Base-by-base conservation (phyloP, 345 rosid species). In the Cardamine chenopodiifolia region DNA sequence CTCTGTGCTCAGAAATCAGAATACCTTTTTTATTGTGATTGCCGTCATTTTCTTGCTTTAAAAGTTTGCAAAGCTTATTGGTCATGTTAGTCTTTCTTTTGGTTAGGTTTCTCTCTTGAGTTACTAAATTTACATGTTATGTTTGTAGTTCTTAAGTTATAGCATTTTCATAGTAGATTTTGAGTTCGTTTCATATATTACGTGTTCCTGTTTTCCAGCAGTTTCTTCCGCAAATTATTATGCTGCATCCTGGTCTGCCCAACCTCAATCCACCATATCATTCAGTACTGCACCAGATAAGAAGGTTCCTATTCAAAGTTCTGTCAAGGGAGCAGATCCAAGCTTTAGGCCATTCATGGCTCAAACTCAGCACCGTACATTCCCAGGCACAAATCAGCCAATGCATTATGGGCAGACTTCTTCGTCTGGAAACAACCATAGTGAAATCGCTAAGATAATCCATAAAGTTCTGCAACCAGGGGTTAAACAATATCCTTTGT, bases 201-300 rank as follows among this genome's bases (percentile, higher is more conserved):
- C 26, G 35, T 70, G 45, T 70, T 85, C 70, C 83, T 87, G 34
- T 70, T 26, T 75, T 85, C 66, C 96, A 92, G 96, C 87, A 72
- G 74, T 78, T 81, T 76, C 86, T 66, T 80, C 86, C n/a, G 62
- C 83, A 78, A 84, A 76, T 75, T 89, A 84, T 34, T 79, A 85
- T 83, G 85, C 90, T 72, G 79, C 88, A 63, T 68, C 86, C 34
- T 92, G 97, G 97, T 85, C 97, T 76, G 45, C 86, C 23, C 90
- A 86, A 52, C 62, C 87, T 79, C 89, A 83, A 23, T 60, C 96
- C 19, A 65, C 85, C 15, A 79, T 82, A 42, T 81, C 85, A 68
- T 77, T 81, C 70, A 87, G 78, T 72, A 18, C 80, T 13, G 84
- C 82, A 26, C 35, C 77, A 58, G 89, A 87, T 70, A 90, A 78